Evolutionary conservation across 1,284 basidiomycete species (phyloP).

Genomic region (Coriolopsis trogii): DNA sequence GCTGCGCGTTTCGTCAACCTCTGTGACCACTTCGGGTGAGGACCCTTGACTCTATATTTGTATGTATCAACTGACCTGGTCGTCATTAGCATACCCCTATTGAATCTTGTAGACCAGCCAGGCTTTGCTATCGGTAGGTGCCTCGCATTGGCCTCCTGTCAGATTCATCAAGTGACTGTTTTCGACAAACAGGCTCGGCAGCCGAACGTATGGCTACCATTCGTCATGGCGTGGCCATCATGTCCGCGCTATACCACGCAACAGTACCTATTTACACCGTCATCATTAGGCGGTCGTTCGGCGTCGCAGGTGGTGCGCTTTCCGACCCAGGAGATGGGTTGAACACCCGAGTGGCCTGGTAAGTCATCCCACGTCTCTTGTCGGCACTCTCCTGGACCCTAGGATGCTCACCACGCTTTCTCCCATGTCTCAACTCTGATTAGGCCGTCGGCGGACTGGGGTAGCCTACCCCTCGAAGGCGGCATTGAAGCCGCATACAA

Average conservation of each 20-base stretch:
- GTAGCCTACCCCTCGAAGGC: constrained; percentile 46
- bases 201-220: constrained; percentile 46
- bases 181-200: constrained; percentile 32
- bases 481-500: constrained; percentile 50
- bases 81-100: constrained; percentile 34
- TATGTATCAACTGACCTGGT: neutral
- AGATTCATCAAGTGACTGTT: neutral
- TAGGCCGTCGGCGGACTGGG: constrained; percentile 50
- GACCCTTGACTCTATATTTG: neutral
- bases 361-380: constrained; percentile 3
- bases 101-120: constrained; percentile 45
- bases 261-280: constrained; percentile 44
- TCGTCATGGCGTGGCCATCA: constrained; percentile 42
- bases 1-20: constrained; percentile 42
- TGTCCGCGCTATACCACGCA: constrained; percentile 45
- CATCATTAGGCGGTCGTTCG: constrained; percentile 43
- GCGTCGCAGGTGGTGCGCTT: constrained; percentile 45
- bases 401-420: neutral
- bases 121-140: constrained; percentile 37
- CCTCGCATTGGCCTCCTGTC: neutral
- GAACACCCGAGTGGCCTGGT: constrained; percentile 45
- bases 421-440: no score
- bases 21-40: constrained; percentile 42
- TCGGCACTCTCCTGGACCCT: neutral
- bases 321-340: constrained; percentile 42